Evolutionary conservation across 2,329 filamentous ascomycete genomes (phyloP).

Genomic region (Eurotiales sp.): DNA sequence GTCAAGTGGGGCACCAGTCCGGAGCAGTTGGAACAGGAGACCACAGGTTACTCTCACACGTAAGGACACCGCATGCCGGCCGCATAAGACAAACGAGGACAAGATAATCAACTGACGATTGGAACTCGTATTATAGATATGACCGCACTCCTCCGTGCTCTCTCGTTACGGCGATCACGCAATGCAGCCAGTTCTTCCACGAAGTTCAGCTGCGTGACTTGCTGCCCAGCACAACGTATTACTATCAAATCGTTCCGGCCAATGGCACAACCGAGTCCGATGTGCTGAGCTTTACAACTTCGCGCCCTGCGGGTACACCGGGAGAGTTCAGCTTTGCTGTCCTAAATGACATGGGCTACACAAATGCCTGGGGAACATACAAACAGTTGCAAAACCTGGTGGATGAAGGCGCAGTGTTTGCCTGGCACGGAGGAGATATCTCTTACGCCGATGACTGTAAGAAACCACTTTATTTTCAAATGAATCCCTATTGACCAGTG

Average conservation of each 20-base stretch:
- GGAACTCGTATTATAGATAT: conserved; percentile 2
- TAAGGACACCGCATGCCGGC: conserved; percentile 23
- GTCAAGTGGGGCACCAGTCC: conserved; percentile 43
- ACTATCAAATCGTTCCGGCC: conserved; percentile 48
- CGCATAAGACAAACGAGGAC: no score
- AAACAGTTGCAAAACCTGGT: conserved; percentile 40
- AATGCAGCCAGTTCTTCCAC: conserved; percentile 53
- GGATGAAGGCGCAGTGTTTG: conserved; percentile 45
- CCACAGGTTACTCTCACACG: conserved; percentile 40
- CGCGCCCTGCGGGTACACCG: conserved; percentile 41
- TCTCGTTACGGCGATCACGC: conserved; percentile 39
- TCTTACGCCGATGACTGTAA: conserved; percentile 52
- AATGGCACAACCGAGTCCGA: conserved; percentile 50
- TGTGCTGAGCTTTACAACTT: conserved; percentile 46
- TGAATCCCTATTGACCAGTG: neutral
- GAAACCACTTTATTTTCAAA: no score
- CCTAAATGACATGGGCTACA: conserved; percentile 54
- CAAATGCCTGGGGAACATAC: conserved; percentile 49
- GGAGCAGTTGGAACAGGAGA: conserved; percentile 30
- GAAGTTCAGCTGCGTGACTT: conserved; percentile 45
- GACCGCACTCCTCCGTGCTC: conserved; percentile 52
- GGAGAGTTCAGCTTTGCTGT: conserved; percentile 45
- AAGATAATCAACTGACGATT: neutral
- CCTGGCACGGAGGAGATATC: conserved; percentile 53
- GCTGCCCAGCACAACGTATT: conserved; percentile 46